phyloP scores from a whole-genome alignment of 306 rosid genomes.

The Rubus parviflorus region DNA sequence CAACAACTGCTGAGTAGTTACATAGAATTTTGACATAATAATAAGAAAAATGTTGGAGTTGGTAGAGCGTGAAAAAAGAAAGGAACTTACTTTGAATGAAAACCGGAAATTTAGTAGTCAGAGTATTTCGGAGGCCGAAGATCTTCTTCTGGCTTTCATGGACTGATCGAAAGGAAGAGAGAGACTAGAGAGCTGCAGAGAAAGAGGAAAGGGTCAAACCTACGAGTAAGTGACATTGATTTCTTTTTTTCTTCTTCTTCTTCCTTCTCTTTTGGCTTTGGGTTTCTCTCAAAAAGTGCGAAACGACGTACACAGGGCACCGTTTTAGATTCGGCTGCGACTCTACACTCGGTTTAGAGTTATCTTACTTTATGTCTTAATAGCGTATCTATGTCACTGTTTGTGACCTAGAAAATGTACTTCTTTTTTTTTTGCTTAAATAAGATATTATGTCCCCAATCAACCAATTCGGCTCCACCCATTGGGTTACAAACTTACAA shows the following conservation, averaged over 20 bases:
- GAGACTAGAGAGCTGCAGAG: not conserved
- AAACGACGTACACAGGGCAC: not conserved
- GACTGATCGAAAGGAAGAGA: not conserved
- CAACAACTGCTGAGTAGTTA: not conserved
- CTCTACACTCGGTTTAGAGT: not conserved
- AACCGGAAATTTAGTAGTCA: not conserved
- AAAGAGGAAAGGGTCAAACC: not conserved
- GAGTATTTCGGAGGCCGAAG: slow-evolving; percentile 7
- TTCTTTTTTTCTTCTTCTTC: not conserved
- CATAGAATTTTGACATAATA: not conserved
- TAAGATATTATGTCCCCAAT: too few relatives aligned
- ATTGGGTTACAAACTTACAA: too few relatives aligned
- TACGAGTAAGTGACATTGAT: not conserved
- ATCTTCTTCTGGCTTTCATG: slow-evolving; percentile 4
- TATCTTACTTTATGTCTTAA: not conserved
- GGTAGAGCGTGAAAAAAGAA: not conserved
- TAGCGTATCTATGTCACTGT: not conserved
- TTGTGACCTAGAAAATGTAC: too few relatives aligned
- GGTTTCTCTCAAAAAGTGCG: not conserved
- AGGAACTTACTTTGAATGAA: slow-evolving; percentile 5
- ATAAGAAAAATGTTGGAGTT: not conserved
- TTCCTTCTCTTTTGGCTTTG: not conserved
- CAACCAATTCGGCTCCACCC: too few relatives aligned
- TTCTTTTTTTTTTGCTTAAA: too few relatives aligned
- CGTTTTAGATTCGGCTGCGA: not conserved